Evolutionary conservation across 495 filamentous ascomycete genomes (phyloP), one percentile per base, ranked within the genome.

Genomic region (Xylaria venustula): DNA sequence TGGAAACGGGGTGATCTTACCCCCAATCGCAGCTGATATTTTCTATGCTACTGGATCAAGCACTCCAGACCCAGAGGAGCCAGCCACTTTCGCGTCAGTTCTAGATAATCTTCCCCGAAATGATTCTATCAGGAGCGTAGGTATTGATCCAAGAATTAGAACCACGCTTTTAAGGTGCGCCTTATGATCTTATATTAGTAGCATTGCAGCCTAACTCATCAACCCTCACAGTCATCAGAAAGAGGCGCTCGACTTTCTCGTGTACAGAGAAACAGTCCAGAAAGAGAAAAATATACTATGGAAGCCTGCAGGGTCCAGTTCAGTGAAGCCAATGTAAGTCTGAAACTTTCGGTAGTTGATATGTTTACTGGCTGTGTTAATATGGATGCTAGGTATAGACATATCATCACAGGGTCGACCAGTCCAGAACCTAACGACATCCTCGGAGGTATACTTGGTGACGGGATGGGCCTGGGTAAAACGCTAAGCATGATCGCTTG

Each of bases 401-500:
- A 53, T 53, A 8, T 53, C 17, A 53, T 61, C 19, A 64, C 47
- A 11, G 37, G 37, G 6, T 49, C 30, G 32, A 67, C 34, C 22
- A 59, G 52, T 9, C 15, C 17, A 17, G 44, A 22, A 6, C 49
- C 61, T 7, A 22, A 52, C 30, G 32, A 53, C 7, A 22, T 30
- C 7, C 50, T 47, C 2, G 49, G 49, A 14, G 49, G 49, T 22
- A 53, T 53, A 36, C 9, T 53, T 6, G 49, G 17, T 30, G 49
- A 53, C 37, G 49, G 32, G 2, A 53, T 53, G 49, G 49, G 49
- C 1, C 66, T 76, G 15, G 75, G 75, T 6, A 77, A 77, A 64
- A 69, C 75, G 1, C 50, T 77, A 7, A 66, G 66, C 8, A 64
- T 74, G 42, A 26, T 77, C 7, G 40, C 70, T 23, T 47, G 63